Base-by-base conservation (phyloP, 2,329 filamentous ascomycete species). In the Blastomyces parvus region DNA sequence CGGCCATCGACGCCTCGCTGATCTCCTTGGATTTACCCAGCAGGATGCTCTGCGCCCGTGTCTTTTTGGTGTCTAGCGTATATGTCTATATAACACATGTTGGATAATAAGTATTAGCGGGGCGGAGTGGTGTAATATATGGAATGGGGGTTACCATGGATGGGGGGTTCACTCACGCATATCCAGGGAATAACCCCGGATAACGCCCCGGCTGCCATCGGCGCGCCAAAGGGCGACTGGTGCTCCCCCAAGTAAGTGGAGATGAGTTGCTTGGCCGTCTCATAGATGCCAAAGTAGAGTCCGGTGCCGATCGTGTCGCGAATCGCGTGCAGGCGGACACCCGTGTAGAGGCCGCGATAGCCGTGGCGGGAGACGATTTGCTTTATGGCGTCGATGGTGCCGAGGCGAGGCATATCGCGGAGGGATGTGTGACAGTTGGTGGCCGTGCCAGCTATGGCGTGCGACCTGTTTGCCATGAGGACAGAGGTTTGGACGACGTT, bases 401-500 rank as follows among this genome's bases (percentile, higher is more conserved):
- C 74, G 6, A 80, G 69, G 33, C 78, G 74, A 19, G 76, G 77
- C 59, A 74, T 72, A 63, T 66, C 67, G 27, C 76, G 75, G 57
- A 78, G 65, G 3, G 71, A 70, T 27, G 69, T 70, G 62, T 77
- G 72, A 25, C 68, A 22, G 46, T 50, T 68, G 73, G 57, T 33
- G 7, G 61, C 44, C n/a, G 59, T 60, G 60, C 72, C 72, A 0
- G 74, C 70, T 8, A 73, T 71, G 7, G 75, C 76, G 65, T 73
- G 72, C 44, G 74, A 71, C 40, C 76, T 71, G 48, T 78, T 74
- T 9, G 77, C 74, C 65, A 80, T 76, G 57, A 80, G 68, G 42
- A 80, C 78, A 0, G 78, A 80, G 9, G 78, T 79, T 67, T 80
- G 78, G 19, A 79, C 77, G 5, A 79, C 78, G 63, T 80, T 80